Conservation (phyloP, 108 stramenopile genomes). For the Nitzschia sp. region DNA sequence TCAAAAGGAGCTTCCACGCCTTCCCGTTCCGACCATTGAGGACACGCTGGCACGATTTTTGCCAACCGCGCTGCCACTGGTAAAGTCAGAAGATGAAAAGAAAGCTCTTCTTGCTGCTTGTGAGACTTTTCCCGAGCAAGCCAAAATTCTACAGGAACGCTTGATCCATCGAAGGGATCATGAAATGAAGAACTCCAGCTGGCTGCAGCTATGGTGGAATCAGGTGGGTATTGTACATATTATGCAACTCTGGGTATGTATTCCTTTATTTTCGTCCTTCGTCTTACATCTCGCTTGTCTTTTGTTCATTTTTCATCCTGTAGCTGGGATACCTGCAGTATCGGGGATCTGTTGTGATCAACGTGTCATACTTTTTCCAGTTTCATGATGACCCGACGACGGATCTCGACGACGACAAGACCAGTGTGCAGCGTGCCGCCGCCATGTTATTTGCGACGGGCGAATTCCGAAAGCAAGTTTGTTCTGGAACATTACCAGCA, state of each 20-base stretch:
- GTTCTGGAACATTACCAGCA: conserved; percentile 60
- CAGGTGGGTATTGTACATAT: conserved; percentile 21
- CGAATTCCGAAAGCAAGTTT: conserved; percentile 69
- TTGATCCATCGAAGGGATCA: conserved; percentile 46
- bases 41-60: conserved; percentile 69
- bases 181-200: conserved; percentile 60
- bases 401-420: conserved; percentile 10
- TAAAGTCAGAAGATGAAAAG: conserved; percentile 52
- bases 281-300: too few relatives aligned
- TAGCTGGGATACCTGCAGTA: conserved; percentile 78
- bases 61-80: conserved; percentile 71
- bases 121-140: conserved; percentile 60
- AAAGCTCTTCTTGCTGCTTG: conserved; percentile 46
- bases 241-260: not conserved
- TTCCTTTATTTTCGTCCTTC: not conserved
- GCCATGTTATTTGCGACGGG: conserved; percentile 70
- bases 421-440: conserved; percentile 54
- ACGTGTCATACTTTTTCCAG: conserved; percentile 90
- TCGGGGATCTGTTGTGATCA: conserved; percentile 83
- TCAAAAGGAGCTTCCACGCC: conserved; percentile 59
- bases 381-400: conserved; percentile 67
- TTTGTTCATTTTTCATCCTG: not conserved
- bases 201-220: conserved; percentile 91
- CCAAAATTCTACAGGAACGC: conserved; percentile 60
- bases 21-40: conserved; percentile 69